Evolutionary conservation across 371 early-diverging fungal genomes (phyloP).

Genomic region (Smittium culicis): DNA sequence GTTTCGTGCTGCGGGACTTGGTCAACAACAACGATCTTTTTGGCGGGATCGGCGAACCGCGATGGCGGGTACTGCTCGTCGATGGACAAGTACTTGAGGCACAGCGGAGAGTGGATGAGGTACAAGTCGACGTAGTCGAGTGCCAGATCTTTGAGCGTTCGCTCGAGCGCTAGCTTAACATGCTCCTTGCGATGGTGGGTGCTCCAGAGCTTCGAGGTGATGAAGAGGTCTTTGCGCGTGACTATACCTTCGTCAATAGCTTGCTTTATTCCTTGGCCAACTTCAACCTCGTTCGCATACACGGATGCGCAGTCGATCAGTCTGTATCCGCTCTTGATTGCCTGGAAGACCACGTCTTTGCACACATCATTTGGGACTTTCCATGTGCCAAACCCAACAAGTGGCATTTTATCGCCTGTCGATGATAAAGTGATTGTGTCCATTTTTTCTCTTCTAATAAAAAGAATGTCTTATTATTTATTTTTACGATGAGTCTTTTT

Average conservation of each 20-base stretch:
- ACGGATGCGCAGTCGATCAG: constrained; percentile 34
- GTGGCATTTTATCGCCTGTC: background rate
- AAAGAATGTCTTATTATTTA: no score
- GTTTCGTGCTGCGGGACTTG: constrained; percentile 21
- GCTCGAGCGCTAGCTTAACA: constrained; percentile 43
- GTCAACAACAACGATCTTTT: constrained; percentile 15
- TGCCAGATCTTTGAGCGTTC: constrained; percentile 54
- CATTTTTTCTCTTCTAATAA: background rate
- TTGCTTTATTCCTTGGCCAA: constrained; percentile 37
- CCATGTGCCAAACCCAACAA: background rate
- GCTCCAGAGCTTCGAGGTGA: constrained; percentile 87
- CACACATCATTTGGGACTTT: no score
- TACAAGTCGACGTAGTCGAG: constrained; percentile 79
- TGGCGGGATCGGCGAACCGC: no score
- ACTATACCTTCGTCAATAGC: no score
- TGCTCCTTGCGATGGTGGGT: constrained; percentile 54
- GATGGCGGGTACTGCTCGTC: constrained; percentile 17
- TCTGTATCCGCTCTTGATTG: constrained; percentile 19
- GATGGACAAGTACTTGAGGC: constrained; percentile 19
- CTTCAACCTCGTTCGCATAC: constrained; percentile 71
- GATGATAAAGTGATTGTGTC: no score
- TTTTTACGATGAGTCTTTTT: no score
- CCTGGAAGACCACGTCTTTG: no score
- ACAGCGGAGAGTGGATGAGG: constrained; percentile 65
- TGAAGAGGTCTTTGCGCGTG: constrained; percentile 46